Base-by-base conservation (phyloP, 2,329 filamentous ascomycete genomes). In the Penicillium janthinellum region DNA sequence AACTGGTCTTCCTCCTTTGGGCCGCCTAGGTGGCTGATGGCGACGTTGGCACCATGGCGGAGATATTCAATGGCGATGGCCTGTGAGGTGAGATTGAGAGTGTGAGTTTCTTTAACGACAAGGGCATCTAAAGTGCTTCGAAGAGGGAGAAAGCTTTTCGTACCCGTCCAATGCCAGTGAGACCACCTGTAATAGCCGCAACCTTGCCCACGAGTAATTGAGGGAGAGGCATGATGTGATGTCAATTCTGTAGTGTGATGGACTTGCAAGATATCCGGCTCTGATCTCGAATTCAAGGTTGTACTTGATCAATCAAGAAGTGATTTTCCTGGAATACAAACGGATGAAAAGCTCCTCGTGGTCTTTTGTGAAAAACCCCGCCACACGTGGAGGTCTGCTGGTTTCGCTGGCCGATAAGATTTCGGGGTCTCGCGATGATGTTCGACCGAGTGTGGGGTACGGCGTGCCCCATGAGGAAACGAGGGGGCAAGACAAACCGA, bases 111-210 rank as follows among this genome's bases (percentile, higher is more conserved):
- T 42, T 4, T 1, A 14, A 7, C 7, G 5, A 28, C 8, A 20
- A 6, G 22, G 15, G 35, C 2, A 12, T 4, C 37, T 38, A 1
- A 5, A 5, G 17, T 37, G 2, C 14, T 45, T n/a, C 11, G 22
- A 20, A 15, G n/a, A 35, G 5, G 4, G 17, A 15, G 41, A 57
- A 53, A 28, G 20, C 2, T 12, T 17, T 17, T 28, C 56, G 15
- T 74, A 77, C 76, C 54, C 90, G 86, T 54, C 92, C 92, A 69
- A 96, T 96, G 57, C 92, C 92, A 1, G 91, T 96, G 3, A 89
- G 89, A 58, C 90, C 92, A 64, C 92, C 92, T 0, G 92, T 96
- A 70, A 96, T 92, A 73, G 92, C 90, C 76, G 91, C 91, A 12
- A 88, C 89, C 77, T 96, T 96, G 75, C 85, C 86, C 56, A 79